A percentile compares a stretch with the other conserved stretches of the same genome.
Evolutionary conservation across 495 filamentous ascomycete genomes (phyloP).

Genomic region (Margaritispora aquatica): DNA sequence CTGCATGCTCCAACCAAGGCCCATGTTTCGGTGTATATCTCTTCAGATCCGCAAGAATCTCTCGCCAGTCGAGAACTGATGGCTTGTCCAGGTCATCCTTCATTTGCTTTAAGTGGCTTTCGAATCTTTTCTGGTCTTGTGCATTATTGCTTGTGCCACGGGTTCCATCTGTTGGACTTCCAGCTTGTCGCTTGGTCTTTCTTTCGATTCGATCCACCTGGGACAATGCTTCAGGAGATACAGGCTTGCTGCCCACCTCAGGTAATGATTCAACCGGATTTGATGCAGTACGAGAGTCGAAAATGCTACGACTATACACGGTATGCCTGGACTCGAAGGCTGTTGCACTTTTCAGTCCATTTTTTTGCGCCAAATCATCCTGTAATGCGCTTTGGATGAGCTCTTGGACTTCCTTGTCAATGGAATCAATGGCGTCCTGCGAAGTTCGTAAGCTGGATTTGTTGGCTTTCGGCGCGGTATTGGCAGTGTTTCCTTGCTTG

Average conservation of each 20-base stretch:
- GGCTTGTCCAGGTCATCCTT: neutral
- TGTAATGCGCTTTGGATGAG: no score
- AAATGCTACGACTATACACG: no score
- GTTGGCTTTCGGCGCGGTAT: neutral
- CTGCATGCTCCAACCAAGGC: constrained; percentile 7
- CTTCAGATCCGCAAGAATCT: constrained; percentile 7
- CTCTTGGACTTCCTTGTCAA: neutral
- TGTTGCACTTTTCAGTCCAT: no score
- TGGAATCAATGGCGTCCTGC: neutral
- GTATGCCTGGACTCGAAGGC: no score
- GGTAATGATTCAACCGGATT: no score
- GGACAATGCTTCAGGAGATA: neutral
- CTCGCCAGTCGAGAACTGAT: constrained; percentile 15
- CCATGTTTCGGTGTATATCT: constrained; percentile 8
- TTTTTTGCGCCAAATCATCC: no score
- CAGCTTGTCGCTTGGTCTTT: neutral
- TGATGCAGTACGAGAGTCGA: no score
- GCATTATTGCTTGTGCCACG: neutral
- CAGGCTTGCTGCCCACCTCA: no score
- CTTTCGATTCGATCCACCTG: neutral
- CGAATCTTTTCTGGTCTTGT: neutral
- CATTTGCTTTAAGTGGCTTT: neutral
- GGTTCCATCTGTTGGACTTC: neutral
- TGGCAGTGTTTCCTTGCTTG: no score
- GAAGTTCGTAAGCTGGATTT: no score